A percentile compares a stretch with the other conserved stretches of the same genome.
phyloP scores from a whole-genome alignment of 78 protist species.

The Bigelowiella natans region DNA sequence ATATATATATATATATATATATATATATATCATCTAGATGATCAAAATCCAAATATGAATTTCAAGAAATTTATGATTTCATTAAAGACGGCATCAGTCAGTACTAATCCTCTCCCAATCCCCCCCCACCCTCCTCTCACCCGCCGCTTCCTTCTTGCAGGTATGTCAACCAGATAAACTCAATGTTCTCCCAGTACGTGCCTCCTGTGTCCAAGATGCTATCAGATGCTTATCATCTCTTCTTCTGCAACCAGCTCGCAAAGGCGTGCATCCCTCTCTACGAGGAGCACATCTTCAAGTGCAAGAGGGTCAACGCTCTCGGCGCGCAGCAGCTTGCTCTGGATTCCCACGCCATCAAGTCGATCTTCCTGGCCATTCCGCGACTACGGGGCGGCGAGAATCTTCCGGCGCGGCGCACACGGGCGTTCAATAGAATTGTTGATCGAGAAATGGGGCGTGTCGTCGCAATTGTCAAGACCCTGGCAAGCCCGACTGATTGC shows the following conservation, averaged over 20 bases:
- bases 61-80: too few relatives aligned
- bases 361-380: background rate
- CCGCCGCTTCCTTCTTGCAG: too few relatives aligned
- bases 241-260: background rate
- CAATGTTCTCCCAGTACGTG: background rate
- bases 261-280: background rate
- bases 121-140: too few relatives aligned
- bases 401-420: background rate
- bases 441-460: background rate
- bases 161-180: background rate
- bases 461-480: background rate
- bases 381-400: background rate
- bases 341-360: background rate
- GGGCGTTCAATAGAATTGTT: background rate
- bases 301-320: background rate
- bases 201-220: background rate
- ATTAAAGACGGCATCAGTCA: too few relatives aligned
- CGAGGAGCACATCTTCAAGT: background rate
- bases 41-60: too few relatives aligned
- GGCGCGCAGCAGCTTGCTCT: background rate
- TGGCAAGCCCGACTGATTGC: background rate
- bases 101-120: too few relatives aligned
- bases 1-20: too few relatives aligned
- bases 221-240: background rate
- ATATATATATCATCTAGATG: too few relatives aligned